Conservation (phyloP, 495 filamentous ascomycete genomes). For the Penicillium turbatum region DNA sequence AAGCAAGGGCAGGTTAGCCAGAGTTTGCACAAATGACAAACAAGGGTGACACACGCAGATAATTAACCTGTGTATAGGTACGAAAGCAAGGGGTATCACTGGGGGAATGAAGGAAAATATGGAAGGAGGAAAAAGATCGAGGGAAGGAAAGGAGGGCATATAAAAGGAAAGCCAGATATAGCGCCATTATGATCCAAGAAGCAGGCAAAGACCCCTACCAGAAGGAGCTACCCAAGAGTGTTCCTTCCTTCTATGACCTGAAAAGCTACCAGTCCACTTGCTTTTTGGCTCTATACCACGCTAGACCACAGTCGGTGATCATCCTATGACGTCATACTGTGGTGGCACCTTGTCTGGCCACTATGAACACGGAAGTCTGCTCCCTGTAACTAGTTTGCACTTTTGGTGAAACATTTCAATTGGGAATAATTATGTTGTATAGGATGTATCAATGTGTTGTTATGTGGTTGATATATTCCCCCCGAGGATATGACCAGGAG, state of each 20-base stretch:
- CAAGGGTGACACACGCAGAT: slow-evolving; percentile 9
- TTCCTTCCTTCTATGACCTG: not conserved
- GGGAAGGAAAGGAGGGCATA: slow-evolving; percentile 6
- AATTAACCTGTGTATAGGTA: slow-evolving; percentile 1
- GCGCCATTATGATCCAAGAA: slow-evolving; percentile 7
- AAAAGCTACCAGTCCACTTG: not conserved
- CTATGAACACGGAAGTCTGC: not conserved
- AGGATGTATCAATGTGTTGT: too few relatives aligned
- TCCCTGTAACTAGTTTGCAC: not conserved
- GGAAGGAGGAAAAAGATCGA: slow-evolving; percentile 5
- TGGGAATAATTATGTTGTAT: not conserved
- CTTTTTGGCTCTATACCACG: too few relatives aligned
- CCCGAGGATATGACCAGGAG: too few relatives aligned
- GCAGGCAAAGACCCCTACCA: slow-evolving; percentile 5
- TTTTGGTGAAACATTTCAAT: not conserved
- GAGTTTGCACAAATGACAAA: slow-evolving; percentile 17
- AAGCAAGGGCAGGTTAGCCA: slow-evolving; percentile 7
- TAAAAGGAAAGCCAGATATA: slow-evolving; percentile 4
- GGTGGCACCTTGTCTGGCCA: not conserved
- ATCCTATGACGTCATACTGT: slow-evolving; percentile 5
- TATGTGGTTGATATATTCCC: not conserved
- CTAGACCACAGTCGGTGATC: slow-evolving; percentile 1
- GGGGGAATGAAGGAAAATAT: slow-evolving; percentile 29
- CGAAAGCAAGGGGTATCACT: slow-evolving; percentile 34
- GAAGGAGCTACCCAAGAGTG: not conserved